A percentile compares a stretch with the other conserved stretches of the same genome.
phyloP scores from a whole-genome alignment of 495 filamentous ascomycete genomes.

The Tuber calosporum region DNA sequence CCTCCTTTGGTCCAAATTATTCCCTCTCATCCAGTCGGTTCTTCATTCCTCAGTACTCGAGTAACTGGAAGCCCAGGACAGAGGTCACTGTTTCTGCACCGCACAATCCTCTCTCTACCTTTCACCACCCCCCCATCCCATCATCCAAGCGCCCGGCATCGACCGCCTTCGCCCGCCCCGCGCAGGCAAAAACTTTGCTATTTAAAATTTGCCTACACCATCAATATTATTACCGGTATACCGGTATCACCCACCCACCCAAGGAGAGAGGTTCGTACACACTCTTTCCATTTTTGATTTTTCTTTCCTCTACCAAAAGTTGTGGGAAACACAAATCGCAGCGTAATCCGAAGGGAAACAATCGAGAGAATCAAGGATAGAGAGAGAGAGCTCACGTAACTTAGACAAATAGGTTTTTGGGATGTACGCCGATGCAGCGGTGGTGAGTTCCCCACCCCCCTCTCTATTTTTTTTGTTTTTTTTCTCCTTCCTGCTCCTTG shows the following conservation, averaged over 20 bases:
- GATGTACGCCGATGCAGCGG: constrained; percentile 42
- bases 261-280: constrained; percentile 11
- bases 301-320: background rate
- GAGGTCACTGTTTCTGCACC: constrained; percentile 1
- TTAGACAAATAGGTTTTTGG: constrained; percentile 19
- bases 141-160: constrained; percentile 34
- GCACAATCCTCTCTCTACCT: background rate
- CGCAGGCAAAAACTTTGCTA: constrained; percentile 25
- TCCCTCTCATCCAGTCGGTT: background rate
- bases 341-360: background rate
- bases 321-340: background rate
- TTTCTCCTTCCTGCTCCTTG: constrained; percentile 9
- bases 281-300: background rate
- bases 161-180: constrained; percentile 28
- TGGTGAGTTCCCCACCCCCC: constrained; percentile 38
- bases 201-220: constrained; percentile 21
- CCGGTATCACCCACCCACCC: constrained; percentile 20
- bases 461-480: constrained; percentile 25
- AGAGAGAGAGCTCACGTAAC: constrained; percentile 32
- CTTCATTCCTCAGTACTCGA: constrained; percentile 1
- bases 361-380: background rate
- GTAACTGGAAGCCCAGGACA: background rate
- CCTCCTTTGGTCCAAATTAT: background rate
- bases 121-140: background rate
- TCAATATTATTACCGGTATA: constrained; percentile 18